These are phyloP conservation scores for Candida freyschussii DNA, from an alignment of 1,139 yeast genomes.

Conservation along the genomic window DNA sequence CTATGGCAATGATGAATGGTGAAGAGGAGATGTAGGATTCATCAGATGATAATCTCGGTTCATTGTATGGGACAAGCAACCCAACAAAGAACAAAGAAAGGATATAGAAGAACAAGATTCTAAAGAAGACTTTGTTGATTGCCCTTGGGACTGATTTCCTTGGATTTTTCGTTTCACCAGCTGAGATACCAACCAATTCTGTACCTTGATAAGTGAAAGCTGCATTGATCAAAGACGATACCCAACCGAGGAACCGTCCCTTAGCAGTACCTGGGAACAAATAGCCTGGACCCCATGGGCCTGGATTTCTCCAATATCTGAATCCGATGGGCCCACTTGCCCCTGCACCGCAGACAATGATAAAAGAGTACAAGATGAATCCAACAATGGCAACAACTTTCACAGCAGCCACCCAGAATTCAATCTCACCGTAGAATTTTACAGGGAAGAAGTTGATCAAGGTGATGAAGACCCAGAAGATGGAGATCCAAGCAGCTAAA, in stretches of 20 bases:
- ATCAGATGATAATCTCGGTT: slow-evolving; percentile 45
- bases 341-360: slow-evolving; percentile 77
- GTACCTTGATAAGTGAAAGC: slow-evolving; percentile 82
- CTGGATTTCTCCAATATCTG: slow-evolving; percentile 91
- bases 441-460: slow-evolving; percentile 59
- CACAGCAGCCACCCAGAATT: slow-evolving; percentile 66
- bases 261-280: slow-evolving; percentile 48
- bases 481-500: slow-evolving; percentile 61
- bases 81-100: slow-evolving; percentile 79
- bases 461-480: slow-evolving; percentile 55
- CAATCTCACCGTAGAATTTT: slow-evolving; percentile 62
- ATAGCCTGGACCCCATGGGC: slow-evolving; percentile 69
- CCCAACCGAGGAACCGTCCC: slow-evolving; percentile 72
- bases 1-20: slow-evolving; percentile 64
- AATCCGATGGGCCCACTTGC: slow-evolving; percentile 70
- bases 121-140: slow-evolving; percentile 72
- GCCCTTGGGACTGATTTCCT: slow-evolving; percentile 80
- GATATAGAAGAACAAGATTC: slow-evolving; percentile 79
- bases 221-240: slow-evolving; percentile 61
- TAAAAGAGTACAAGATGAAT: slow-evolving; percentile 62
- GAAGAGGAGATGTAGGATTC: slow-evolving; percentile 57
- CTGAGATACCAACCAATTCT: slow-evolving; percentile 82
- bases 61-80: slow-evolving; percentile 73
- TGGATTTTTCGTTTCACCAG: slow-evolving; percentile 86
- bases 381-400: slow-evolving; percentile 73